Evolutionary conservation across 176 grass and related monocot species (phyloP).

Genomic region (Oryza glaberrima): DNA sequence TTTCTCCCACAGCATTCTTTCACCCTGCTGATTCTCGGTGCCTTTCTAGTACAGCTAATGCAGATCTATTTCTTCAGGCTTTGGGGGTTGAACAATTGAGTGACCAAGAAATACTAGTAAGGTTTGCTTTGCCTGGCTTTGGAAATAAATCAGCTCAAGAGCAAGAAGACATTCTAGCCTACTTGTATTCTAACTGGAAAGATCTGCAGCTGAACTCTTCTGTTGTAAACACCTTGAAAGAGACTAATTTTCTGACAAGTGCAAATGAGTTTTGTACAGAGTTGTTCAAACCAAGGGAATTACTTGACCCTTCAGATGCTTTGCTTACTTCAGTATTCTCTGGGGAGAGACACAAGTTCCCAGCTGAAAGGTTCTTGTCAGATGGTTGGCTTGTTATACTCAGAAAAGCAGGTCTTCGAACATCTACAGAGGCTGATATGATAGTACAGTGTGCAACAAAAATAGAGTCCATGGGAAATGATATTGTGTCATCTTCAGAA

Average conservation of each 20-base stretch:
- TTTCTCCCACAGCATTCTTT: slow-evolving; percentile 87
- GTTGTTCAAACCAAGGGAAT: slow-evolving; percentile 79
- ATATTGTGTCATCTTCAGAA: slow-evolving; percentile 54
- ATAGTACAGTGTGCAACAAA: slow-evolving; percentile 83
- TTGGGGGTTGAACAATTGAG: slow-evolving; percentile 80
- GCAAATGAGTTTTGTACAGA: slow-evolving; percentile 73
- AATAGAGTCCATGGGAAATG: slow-evolving; percentile 77
- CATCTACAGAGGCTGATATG: slow-evolving; percentile 78
- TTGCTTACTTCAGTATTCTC: slow-evolving; percentile 82
- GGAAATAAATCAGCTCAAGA: slow-evolving; percentile 73
- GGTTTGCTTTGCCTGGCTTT: slow-evolving; percentile 90
- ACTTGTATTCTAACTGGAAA: slow-evolving; percentile 87
- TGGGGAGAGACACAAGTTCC: slow-evolving; percentile 79
- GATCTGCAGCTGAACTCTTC: slow-evolving; percentile 74
- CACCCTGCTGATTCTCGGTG: slow-evolving; percentile 72
- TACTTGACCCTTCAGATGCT: slow-evolving; percentile 84
- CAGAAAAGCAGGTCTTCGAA: slow-evolving; percentile 80
- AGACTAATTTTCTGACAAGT: slow-evolving; percentile 78
- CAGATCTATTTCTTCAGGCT: slow-evolving; percentile 69
- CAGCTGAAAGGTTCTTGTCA: slow-evolving; percentile 74
- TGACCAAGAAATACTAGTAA: slow-evolving; percentile 85
- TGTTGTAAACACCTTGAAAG: slow-evolving; percentile 68
- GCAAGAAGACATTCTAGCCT: slow-evolving; percentile 85
- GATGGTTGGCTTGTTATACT: slow-evolving; percentile 90
- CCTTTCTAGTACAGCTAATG: slow-evolving; percentile 60